Base-by-base conservation (phyloP, 2,329 filamentous ascomycete genomes). In the Thielaviopsis populi region DNA sequence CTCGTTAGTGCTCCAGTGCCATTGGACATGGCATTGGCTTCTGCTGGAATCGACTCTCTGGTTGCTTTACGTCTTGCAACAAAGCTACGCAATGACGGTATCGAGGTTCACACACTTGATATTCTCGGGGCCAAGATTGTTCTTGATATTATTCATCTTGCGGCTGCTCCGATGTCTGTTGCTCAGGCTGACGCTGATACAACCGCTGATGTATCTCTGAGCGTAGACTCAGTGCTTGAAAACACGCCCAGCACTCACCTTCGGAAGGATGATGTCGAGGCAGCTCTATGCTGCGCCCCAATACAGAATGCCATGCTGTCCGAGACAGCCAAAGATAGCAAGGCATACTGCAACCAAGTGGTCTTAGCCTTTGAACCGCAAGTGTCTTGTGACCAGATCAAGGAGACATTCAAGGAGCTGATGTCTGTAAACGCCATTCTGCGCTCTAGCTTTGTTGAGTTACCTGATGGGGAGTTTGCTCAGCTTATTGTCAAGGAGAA, bases 241-340 rank as follows among this genome's bases (percentile, higher is more conserved):
- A 19, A n/a, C 15, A 17, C 58, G 4, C 30, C 40, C 17, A 6
- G 37, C 24, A 10, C 7, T 10, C 15, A 7, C 24, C 24, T 46
- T 17, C 33, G 30, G 33, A 15, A 37, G 7, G 15, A 27, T 1
- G 63, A 72, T 1, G 67, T 77, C 10, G 73, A 78, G 41, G 72
- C 75, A 27, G 69, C 85, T n/a, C 71, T 79, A 19, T 79, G 79
- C 3, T 94, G 89, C 71, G 91, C 85, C 3, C 80, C 84, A 15
- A 77, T 94, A 10, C 91, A 96, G 69, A 75, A 80, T 19, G 85
- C 89, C 1, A 95, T 96, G 89, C 77, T 96, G 17, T 78, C 82
- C 0, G 89, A 95, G 74, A 91, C 89, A 0, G 73, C 78, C 2
- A 77, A 75, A 19, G 77, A 85, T 66, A 67, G 77, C 1, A 74